A percentile compares a stretch with the other conserved stretches of the same genome.
These are phyloP conservation scores for Nicotiana attenuata DNA, from an alignment of 257 asterid species.

Conservation along the genomic window DNA sequence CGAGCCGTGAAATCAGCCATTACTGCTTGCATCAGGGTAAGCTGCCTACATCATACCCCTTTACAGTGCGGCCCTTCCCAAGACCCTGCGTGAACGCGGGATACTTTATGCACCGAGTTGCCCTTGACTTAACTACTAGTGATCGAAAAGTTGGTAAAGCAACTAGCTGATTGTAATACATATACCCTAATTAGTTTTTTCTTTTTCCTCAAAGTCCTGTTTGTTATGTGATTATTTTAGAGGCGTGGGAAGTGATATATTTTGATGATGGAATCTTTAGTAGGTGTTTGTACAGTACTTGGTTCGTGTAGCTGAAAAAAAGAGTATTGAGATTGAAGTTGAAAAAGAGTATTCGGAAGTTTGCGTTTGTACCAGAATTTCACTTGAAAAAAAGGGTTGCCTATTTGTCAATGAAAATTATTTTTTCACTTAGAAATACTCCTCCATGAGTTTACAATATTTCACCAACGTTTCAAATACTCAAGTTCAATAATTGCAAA, in stretches of 20 bases:
- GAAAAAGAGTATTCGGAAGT: background rate
- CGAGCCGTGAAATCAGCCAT: too few species aligned
- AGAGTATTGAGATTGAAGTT: background rate
- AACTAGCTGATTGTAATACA: background rate
- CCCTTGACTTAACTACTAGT: background rate
- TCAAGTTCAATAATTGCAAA: too few species aligned
- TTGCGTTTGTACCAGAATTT: background rate
- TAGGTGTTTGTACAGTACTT: background rate
- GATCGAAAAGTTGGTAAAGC: background rate
- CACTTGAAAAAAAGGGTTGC: too few species aligned
- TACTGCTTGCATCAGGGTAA: too few species aligned
- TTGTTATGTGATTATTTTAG: background rate
- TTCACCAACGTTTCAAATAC: too few species aligned
- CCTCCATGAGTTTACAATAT: too few species aligned
- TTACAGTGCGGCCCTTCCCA: too few species aligned
- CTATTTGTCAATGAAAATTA: too few species aligned
- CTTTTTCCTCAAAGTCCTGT: background rate
- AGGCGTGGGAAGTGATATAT: background rate
- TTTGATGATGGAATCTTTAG: background rate
- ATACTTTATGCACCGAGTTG: too few species aligned
- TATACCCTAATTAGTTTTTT: background rate
- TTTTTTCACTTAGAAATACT: too few species aligned
- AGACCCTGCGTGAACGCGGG: too few species aligned
- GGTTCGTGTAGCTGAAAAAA: background rate
- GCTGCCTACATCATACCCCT: too few species aligned